Percentiles rank a stretch among this genome's conserved stretches.
phyloP scores from a whole-genome alignment of 352 stramenopile species.

The Pythium insidiosum region DNA sequence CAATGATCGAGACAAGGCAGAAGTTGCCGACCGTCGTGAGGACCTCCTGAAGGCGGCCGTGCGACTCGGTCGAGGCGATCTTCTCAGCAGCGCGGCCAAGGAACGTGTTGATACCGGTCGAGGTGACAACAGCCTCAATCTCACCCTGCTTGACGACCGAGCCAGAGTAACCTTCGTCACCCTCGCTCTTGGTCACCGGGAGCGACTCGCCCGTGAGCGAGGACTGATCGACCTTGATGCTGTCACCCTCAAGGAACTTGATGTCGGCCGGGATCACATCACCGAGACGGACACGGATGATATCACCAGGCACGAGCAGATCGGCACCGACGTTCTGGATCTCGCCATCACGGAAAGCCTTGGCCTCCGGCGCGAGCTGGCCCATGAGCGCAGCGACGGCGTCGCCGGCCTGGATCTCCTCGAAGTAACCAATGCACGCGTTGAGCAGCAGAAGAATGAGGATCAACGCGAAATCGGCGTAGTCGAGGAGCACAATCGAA shows the following conservation, averaged over 20 bases:
- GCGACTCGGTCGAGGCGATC: slow-evolving; percentile 61
- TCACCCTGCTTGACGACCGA: slow-evolving; percentile 86
- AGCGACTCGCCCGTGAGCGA: slow-evolving; percentile 93
- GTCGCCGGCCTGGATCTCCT: slow-evolving; percentile 82
- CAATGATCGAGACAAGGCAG: slow-evolving; percentile 82
- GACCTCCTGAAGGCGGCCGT: slow-evolving; percentile 87
- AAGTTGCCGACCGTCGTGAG: slow-evolving; percentile 91
- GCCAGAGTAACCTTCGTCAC: slow-evolving; percentile 73
- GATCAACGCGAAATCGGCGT: slow-evolving; percentile 66
- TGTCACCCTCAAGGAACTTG: slow-evolving; percentile 74
- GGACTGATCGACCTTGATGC: slow-evolving; percentile 87
- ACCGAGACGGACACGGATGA: slow-evolving; percentile 77
- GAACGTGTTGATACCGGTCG: slow-evolving; percentile 87
- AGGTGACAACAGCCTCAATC: slow-evolving; percentile 86
- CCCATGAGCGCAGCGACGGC: slow-evolving; percentile 87
- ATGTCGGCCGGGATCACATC: slow-evolving; percentile 91
- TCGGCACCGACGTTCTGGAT: slow-evolving; percentile 59
- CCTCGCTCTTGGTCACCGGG: slow-evolving; percentile 81
- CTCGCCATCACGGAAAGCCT: slow-evolving; percentile 76
- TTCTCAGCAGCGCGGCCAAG: slow-evolving; percentile 84
- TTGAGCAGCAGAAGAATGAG: slow-evolving; percentile 65
- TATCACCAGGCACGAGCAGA: slow-evolving; percentile 59
- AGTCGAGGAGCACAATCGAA: slow-evolving; percentile 72
- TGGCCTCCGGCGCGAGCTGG: slow-evolving; percentile 77
- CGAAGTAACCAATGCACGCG: slow-evolving; percentile 69